A percentile compares a stretch with the other conserved stretches of the same genome.
These are phyloP conservation scores for Bassia scoparia DNA, from an alignment of 148 eudicot genomes.

Conservation along the genomic window DNA sequence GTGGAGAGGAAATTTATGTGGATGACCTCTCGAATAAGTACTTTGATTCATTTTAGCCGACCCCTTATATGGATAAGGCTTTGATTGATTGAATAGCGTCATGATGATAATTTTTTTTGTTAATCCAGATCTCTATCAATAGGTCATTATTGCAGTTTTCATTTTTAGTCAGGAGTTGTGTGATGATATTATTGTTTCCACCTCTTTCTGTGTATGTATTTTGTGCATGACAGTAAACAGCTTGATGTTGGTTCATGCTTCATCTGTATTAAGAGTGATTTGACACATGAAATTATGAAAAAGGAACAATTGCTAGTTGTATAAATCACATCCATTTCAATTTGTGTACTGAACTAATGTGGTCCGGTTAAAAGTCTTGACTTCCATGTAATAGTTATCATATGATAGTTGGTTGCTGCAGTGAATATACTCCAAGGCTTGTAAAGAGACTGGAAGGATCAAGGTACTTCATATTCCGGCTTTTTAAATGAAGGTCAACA, in stretches of 20 bases:
- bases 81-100: no score
- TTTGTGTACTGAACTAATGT: conserved; percentile 16
- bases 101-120: neutral
- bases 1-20: no score
- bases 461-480: conserved; percentile 46
- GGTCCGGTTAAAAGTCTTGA: conserved; percentile 26
- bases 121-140: neutral
- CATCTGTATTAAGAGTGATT: neutral
- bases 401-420: conserved; percentile 32
- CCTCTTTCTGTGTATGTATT: neutral
- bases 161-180: no score
- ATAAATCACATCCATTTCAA: neutral
- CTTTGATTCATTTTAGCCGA: no score
- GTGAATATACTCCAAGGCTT: conserved; percentile 90
- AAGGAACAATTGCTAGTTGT: neutral
- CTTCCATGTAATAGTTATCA: conserved; percentile 6
- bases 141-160: no score
- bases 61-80: no score
- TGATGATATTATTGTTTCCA: neutral
- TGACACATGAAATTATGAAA: neutral
- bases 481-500: conserved; percentile 8
- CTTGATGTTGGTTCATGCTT: neutral
- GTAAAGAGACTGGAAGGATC: conserved; percentile 71
- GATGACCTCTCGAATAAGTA: no score
- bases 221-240: neutral